Base-by-base conservation (phyloP, 306 rosid genomes). In the Ziziphus jujuba region DNA sequence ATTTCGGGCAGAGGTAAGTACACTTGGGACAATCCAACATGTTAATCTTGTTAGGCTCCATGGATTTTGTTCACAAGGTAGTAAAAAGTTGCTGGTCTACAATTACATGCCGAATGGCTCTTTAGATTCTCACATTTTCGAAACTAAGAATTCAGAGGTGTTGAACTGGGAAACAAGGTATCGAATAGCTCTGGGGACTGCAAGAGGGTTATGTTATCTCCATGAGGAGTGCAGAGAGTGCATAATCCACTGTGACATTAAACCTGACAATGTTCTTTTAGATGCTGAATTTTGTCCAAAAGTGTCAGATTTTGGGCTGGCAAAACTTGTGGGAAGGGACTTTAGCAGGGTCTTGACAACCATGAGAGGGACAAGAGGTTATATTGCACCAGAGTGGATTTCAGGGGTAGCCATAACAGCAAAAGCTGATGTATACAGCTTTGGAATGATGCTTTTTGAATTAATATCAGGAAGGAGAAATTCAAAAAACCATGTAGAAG, bases 361-460 rank as follows among this genome's bases (percentile, higher is more conserved):
- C 51, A 67, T 74, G 63, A 74, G 84, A 77, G 84, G 85, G 67
- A 77, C 88, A 21, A 73, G 85, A 49, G 88, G 88, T 51, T 77
- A 78, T 22, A 68, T 84, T 15, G 84, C 85, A 11, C 84, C 84
- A 2, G 80, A 84, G 48, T 84, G 86, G 86, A 80, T 81, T 61
- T 79, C 84, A 14, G 78, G 86, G 7, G 84, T 56, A 33, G 63
- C 84, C 1, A 34, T 81, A 67, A 72, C 86, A 19, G 20, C 80
- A n/a, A 81, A 84, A 70, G 86, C 72, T 23, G 86, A 84, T 70
- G 80, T 76, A 0, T 84, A 66, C 22, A 80, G 85, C 74, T 80
- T 72, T 0, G 80, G 82, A 5, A 77, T 75, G 76, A 73, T 78
- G 48, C 75, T 79, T 54, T 75, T 81, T 49, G 81, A 80, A 59